These are phyloP conservation scores for Colletotrichum costaricense DNA, from an alignment of 2,329 filamentous ascomycete genomes.

Conservation along the genomic window DNA sequence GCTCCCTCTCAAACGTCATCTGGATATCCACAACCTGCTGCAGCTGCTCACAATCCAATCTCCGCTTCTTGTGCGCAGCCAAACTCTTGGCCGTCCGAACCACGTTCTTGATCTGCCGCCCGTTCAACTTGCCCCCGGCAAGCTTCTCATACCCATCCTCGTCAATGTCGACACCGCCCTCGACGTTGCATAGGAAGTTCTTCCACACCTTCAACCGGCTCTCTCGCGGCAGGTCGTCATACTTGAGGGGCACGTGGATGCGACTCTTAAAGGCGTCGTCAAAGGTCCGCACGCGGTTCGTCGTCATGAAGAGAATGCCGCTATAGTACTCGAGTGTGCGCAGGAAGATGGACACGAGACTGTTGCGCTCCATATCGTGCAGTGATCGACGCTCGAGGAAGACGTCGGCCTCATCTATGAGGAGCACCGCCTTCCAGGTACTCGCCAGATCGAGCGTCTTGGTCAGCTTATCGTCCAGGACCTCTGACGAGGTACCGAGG, in stretches of 20 bases:
- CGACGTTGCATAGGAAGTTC: slow-evolving; percentile 25
- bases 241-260: slow-evolving; percentile 87
- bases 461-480: slow-evolving; percentile 76
- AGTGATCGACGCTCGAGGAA: slow-evolving; percentile 87
- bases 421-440: slow-evolving; percentile 85
- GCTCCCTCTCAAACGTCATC: slow-evolving; percentile 83
- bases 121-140: slow-evolving; percentile 72
- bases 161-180: slow-evolving; percentile 53
- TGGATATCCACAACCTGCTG: slow-evolving; percentile 84
- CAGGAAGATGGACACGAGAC: slow-evolving; percentile 77
- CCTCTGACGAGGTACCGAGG: slow-evolving; percentile 73
- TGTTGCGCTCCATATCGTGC: slow-evolving; percentile 86
- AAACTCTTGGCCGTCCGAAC: slow-evolving; percentile 86
- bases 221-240: slow-evolving; percentile 77
- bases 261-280: slow-evolving; percentile 91
- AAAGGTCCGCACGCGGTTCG: slow-evolving; percentile 73
- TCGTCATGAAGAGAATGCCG: slow-evolving; percentile 63
- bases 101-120: slow-evolving; percentile 86
- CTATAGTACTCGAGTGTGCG: slow-evolving; percentile 63
- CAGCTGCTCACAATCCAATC: slow-evolving; percentile 69
- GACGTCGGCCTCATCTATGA: slow-evolving; percentile 88
- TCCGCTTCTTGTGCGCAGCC: slow-evolving; percentile 73
- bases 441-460: slow-evolving; percentile 87
- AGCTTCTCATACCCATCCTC: slow-evolving; percentile 63
- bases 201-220: slow-evolving; percentile 64